Base-by-base conservation (phyloP, 805 yeast species). In the Yamadazyma sp. region DNA sequence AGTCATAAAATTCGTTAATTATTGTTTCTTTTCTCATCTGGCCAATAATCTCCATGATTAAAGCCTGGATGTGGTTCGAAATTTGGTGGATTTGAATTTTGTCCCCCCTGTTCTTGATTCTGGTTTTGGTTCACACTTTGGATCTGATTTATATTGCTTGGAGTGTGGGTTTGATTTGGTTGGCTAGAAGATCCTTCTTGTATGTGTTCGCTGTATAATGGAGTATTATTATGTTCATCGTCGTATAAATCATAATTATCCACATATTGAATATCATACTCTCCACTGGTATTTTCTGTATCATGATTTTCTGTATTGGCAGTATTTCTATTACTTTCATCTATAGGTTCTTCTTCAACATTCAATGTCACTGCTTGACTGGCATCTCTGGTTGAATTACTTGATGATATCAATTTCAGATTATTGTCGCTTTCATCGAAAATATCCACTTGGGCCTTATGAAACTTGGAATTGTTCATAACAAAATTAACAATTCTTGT, bases 61-160 rank as follows among this genome's bases (percentile, higher is more conserved):
- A 63, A 75, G 3, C 78, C 77, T 1, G 76, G 70, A 37, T 61
- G 64, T 4, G 68, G 65, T 28, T 57, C 57, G 44, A 75, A 75
- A 2, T 65, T 59, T 9, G 76, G 75, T 1, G 71, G 15, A 43
- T 49, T n/a, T 19, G 7, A 19, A 8, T 7, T n/a, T n/a, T n/a
- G n/a, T n/a, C n/a, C 9, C 34, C 49, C 23, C 3, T 27, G 26
- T 4, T 17, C 36, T n/a, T n/a, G n/a, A n/a, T n/a, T n/a, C n/a
- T n/a, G n/a, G n/a, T n/a, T n/a, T n/a, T n/a, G n/a, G n/a, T n/a
- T 22, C 23, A 22, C 10, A 9, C 23, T 22, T 10, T 11, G 21
- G 9, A 20, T 10, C 26, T n/a, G 5, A n/a, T n/a, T n/a, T n/a
- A n/a, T n/a, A n/a, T n/a, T n/a, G n/a, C n/a, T 13, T 16, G 22